phyloP scores from a whole-genome alignment of 306 rosid species.

The Luffa acutangula region DNA sequence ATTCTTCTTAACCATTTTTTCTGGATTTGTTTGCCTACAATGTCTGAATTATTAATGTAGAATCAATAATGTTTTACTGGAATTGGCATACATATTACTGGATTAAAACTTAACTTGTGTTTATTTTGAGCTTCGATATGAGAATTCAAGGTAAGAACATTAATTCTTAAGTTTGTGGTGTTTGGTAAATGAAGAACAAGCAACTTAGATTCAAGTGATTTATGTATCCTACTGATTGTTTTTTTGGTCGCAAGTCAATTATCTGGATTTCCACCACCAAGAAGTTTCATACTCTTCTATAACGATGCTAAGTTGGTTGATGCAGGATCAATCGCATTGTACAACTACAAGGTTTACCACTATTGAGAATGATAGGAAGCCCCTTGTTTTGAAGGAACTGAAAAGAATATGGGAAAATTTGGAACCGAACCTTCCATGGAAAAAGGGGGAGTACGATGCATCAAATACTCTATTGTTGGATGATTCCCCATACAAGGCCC shows the following conservation, averaged over 20 bases:
- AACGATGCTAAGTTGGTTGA: neutral
- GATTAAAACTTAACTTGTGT: neutral
- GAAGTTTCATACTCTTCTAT: neutral
- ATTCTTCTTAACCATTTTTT: neutral
- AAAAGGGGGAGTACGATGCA: constrained; percentile 61
- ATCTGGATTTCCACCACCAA: neutral
- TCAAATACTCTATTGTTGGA: constrained; percentile 76
- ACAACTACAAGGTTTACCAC: constrained; percentile 43
- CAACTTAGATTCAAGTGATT: neutral
- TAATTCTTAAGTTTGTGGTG: neutral
- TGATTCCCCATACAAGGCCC: constrained; percentile 89
- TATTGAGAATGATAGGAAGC: constrained; percentile 42
- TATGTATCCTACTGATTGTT: neutral
- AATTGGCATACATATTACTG: neutral
- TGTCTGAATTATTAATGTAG: neutral
- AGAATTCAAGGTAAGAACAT: neutral
- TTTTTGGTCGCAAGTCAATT: neutral
- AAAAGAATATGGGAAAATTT: constrained; percentile 61
- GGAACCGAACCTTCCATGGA: constrained; percentile 59
- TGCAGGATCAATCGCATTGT: constrained; percentile 66
- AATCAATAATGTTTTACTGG: neutral
- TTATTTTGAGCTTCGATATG: neutral
- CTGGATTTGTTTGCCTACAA: neutral
- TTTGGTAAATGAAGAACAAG: neutral
- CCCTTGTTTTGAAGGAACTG: constrained; percentile 71